Base-by-base conservation (phyloP, 306 rosid species). In the Macrotyloma uniflorum region DNA sequence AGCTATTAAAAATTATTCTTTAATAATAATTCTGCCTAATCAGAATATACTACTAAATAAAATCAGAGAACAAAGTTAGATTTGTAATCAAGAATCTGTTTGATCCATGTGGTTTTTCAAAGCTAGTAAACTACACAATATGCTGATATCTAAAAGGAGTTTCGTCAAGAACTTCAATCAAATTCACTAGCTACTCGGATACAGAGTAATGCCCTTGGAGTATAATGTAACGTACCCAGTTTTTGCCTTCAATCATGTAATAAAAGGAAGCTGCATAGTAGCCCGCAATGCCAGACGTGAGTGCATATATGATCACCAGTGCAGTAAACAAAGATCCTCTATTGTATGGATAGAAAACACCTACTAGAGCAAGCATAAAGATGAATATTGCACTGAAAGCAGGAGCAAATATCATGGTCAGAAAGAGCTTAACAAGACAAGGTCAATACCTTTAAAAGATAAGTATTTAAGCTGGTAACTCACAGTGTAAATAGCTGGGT, bases 251-350 rank as follows among this genome's bases (percentile, higher is more conserved):
- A 55, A 87, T 81, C 75, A 49, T 86, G 81, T 83, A 62, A 82
- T 87, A 87, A 87, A 82, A 85, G 63, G 88, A 84, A 45, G 85
- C 76, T 40, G 85, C 87, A 63, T 83, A 82, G 82, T 87, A 82
- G 82, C 88, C 87, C 0, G 88, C 87, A 50, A 82, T 51, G 18
- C 88, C 88, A 5, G 90, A 82, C 0, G 90, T 87, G 38, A 85
- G 75, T 36, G 88, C 83, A 12, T 87, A 82, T 62, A 87, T 73
- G 75, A 77, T 18, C n/a, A 87, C 69, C 58, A 87, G 80, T 53
- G 90, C 90, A 65, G 90, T 84, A 71, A 87, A 68, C 63, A 87
- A 50, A 72, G 90, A 83, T 65, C 90, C 88, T 10, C 88, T 81
- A 59, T 87, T 87, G 83, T 84, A 84, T 68, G 88, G 88, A 82